Conservation (phyloP, 495 filamentous ascomycete genomes). For the Neurospora sp. region DNA sequence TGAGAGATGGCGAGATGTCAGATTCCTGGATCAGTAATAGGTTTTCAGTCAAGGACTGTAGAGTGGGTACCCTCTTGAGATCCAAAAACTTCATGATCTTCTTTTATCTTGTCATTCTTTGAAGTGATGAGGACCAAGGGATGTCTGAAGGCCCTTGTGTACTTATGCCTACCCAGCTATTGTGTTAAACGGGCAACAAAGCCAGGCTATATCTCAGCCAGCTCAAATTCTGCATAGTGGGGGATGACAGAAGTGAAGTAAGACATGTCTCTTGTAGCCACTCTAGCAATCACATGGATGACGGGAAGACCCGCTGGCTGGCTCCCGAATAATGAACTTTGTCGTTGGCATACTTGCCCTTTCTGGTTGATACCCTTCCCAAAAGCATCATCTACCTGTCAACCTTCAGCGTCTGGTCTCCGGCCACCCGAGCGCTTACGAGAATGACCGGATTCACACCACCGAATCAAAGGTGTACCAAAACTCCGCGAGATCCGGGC, state of each 20-base stretch:
- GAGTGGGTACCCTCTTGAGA: not conserved
- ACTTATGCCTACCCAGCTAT: not conserved
- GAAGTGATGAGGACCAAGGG: not conserved
- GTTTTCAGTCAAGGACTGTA: not conserved
- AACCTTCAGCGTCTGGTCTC: not conserved
- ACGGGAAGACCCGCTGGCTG: not conserved
- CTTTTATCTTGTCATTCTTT: not conserved
- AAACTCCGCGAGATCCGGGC: not conserved
- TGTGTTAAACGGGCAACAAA: not conserved
- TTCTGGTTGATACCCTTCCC: not conserved
- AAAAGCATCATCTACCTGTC: not conserved
- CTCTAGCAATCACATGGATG: not conserved
- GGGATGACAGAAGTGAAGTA: not conserved
- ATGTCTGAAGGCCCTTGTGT: not conserved
- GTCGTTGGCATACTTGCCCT: not conserved
- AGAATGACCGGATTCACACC: not conserved
- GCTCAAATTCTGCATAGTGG: not conserved
- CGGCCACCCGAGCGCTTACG: not conserved
- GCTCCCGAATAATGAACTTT: not conserved
- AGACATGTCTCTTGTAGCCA: not conserved
- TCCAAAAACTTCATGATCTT: not conserved
- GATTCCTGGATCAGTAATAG: not conserved
- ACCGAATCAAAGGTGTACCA: not conserved
- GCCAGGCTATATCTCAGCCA: not conserved
- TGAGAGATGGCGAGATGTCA: not conserved